These are phyloP conservation scores for Bacterosira constricta DNA, from an alignment of 108 stramenopile species.

Conservation along the genomic window DNA sequence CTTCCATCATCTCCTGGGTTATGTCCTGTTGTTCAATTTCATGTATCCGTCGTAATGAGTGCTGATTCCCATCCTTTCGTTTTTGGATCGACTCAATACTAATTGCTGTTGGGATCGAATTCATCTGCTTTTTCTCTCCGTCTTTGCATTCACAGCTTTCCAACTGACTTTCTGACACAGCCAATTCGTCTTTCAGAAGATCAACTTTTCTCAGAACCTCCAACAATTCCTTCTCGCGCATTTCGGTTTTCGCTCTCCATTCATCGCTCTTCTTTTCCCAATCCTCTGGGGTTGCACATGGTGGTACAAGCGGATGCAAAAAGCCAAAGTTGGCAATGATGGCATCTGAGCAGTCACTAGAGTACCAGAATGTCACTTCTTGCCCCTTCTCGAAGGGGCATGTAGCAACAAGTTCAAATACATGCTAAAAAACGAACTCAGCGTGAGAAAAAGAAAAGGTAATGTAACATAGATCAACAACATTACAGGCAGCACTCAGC, in stretches of 20 bases:
- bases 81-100: conserved; percentile 2
- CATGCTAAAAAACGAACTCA: conserved; percentile 4
- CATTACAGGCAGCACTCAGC: neutral
- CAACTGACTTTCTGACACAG: conserved; percentile 23
- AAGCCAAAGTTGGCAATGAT: conserved; percentile 86
- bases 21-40: conserved; percentile 8
- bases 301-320: conserved; percentile 64
- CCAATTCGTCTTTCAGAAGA: conserved; percentile 48
- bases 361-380: conserved; percentile 88
- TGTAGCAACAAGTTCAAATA: conserved; percentile 80
- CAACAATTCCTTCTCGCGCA: conserved; percentile 40
- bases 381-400: conserved; percentile 74
- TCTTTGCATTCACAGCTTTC: conserved; percentile 39
- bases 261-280: conserved; percentile 27
- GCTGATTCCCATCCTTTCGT: conserved; percentile 2
- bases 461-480: neutral
- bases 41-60: conserved; percentile 7
- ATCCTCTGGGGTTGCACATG: conserved; percentile 41
- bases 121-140: conserved; percentile 17
- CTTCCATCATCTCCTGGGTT: conserved; percentile 23
- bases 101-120: conserved; percentile 8
- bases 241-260: conserved; percentile 28
- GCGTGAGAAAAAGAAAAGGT: neutral
- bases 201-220: conserved; percentile 37
- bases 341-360: conserved; percentile 77